Evolutionary conservation across 257 asterid genomes (phyloP), one percentile per base, ranked within the genome.

Genomic region (Solanum sitiens): DNA sequence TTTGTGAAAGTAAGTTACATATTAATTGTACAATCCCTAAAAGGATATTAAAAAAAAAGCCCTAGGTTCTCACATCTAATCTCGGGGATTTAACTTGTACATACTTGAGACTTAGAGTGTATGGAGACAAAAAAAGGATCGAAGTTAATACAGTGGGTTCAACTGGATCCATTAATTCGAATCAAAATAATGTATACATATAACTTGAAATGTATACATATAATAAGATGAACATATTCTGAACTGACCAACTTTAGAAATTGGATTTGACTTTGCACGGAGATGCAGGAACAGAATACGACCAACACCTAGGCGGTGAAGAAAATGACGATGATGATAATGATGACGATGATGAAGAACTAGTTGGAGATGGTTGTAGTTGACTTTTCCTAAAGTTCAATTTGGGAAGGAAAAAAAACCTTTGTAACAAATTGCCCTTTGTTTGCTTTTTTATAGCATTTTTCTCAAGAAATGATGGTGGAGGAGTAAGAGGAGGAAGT

Each of bases 401-500:
- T 86, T 76, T 89, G 1, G 91, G 91, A 8, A 91, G 79, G 77
- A 91, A 86, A 15, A 47, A 77, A 25, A 77, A 9, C 14, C 8
- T 42, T 25, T 86, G 89, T 59, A 91, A 87, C 15, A 87, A 18
- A 15, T 73, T 82, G 2, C 65, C 20, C 53, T 39, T 88, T 27
- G 86, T 45, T 47, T 87, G 89, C 6, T 63, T 88, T 25, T 79
- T 86, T 15, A 35, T 85, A 9, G 47, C 65, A 37, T n/a, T 77
- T 87, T 42, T 71, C 72, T 65, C 5, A 37, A 68, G 88, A 77
- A 18, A 91, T 3, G 93, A 91, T 37, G 93, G 93, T n/a, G 93
- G 93, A 20, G 93, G 93, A 8, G 93, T 87, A 13, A 91, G 91
- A 77, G 93, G 93, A 33, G 93, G 93, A 72, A 89, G 76, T 25